These are phyloP conservation scores for Rosa rugosa DNA, from an alignment of 306 rosid species.

Conservation along the genomic window DNA sequence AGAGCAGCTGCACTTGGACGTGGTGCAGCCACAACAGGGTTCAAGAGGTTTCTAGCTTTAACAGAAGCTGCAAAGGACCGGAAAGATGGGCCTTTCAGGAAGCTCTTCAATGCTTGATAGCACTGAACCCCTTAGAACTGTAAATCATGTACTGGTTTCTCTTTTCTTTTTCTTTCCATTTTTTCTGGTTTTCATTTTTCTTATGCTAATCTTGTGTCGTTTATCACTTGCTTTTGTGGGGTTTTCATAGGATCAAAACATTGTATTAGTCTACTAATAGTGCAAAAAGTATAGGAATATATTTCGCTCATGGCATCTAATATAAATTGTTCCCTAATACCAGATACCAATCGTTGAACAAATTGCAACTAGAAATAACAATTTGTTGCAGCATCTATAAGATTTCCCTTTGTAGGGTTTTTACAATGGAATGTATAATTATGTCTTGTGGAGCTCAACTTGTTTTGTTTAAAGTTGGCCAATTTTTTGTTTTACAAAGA, in stretches of 20 bases:
- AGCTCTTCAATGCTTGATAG: slow-evolving; percentile 76
- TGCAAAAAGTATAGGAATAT: not conserved
- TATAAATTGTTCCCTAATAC: not conserved
- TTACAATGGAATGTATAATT: not conserved
- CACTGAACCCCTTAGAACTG: not conserved
- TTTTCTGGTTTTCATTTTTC: not conserved
- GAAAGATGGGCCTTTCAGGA: slow-evolving; percentile 94
- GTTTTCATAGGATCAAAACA: not conserved
- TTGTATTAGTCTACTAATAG: slow-evolving; percentile 6
- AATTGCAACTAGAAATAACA: not conserved
- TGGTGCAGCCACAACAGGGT: slow-evolving; percentile 98
- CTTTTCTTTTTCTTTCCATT: not conserved
- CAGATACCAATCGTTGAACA: not conserved
- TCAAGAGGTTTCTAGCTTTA: slow-evolving; percentile 95
- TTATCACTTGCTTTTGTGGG: not conserved
- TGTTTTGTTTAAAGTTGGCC: no score
- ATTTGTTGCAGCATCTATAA: not conserved
- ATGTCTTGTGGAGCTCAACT: not conserved
- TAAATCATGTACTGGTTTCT: not conserved
- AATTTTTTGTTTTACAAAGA: no score
- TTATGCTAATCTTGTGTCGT: not conserved
- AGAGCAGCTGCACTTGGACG: slow-evolving; percentile 99
- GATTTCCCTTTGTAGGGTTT: not conserved
- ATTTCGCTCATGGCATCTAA: not conserved
- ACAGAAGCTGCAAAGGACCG: slow-evolving; percentile 98